Evolutionary conservation across 768 basidiomycete genomes (phyloP).

Genomic region (Pleurotus ostreatus): DNA sequence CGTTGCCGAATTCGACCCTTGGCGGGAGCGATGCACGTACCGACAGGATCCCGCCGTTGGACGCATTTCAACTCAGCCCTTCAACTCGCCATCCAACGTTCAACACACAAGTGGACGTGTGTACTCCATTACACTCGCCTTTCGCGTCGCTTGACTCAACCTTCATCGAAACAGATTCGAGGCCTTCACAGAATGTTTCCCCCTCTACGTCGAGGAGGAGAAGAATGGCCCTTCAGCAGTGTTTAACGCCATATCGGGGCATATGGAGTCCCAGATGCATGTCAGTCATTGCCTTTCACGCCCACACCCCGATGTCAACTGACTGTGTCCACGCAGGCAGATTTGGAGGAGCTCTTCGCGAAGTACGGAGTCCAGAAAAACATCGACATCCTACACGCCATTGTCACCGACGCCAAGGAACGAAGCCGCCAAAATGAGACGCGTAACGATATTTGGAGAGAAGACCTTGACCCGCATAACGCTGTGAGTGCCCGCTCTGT

Average conservation of each 20-base stretch:
- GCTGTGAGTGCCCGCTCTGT: conserved; percentile 63
- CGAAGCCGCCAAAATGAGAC: conserved; percentile 44
- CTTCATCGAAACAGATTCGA: conserved; percentile 34
- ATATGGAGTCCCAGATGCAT: conserved; percentile 44
- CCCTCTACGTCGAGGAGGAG: conserved; percentile 62
- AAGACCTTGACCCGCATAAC: conserved; percentile 56
- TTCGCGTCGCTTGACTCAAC: neutral
- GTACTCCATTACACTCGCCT: conserved; percentile 15
- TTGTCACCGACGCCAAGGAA: conserved; percentile 65
- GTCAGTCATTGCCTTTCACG: conserved; percentile 9
- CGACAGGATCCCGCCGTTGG: conserved; percentile 50
- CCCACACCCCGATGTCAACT: neutral
- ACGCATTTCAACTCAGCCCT: conserved; percentile 53
- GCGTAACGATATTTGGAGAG: conserved; percentile 60
- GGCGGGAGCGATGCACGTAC: conserved; percentile 33
- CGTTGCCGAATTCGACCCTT: neutral
- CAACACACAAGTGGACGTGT: conserved; percentile 58
- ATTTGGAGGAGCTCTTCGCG: conserved; percentile 65
- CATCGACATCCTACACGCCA: conserved; percentile 65
- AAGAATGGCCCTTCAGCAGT: conserved; percentile 57
- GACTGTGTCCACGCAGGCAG: conserved; percentile 35
- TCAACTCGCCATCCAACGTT: conserved; percentile 50
- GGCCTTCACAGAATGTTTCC: conserved; percentile 63
- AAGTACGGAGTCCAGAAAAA: conserved; percentile 65
- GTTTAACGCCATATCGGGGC: conserved; percentile 64